A percentile compares a stretch with the other conserved stretches of the same genome.
These are phyloP conservation scores for Tricholoma flavovirens DNA, from an alignment of 768 basidiomycete species.

Conservation along the genomic window DNA sequence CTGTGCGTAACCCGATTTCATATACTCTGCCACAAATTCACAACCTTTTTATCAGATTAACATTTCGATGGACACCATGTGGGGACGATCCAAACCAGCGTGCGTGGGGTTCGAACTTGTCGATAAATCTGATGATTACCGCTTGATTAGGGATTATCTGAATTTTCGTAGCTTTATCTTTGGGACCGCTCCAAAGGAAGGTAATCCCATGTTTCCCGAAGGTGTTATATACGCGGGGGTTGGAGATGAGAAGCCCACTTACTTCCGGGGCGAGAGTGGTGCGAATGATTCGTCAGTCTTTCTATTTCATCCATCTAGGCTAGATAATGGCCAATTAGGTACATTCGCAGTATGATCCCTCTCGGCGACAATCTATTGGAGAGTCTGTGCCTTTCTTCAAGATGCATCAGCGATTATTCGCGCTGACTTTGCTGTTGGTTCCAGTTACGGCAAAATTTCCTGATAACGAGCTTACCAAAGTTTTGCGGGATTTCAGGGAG, in stretches of 20 bases:
- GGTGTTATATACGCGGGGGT: constrained; percentile 29
- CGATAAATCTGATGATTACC: neutral
- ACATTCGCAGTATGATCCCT: constrained; percentile 21
- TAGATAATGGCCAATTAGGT: neutral
- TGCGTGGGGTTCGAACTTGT: constrained; percentile 6
- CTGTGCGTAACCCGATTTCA: neutral
- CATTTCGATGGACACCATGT: constrained; percentile 1
- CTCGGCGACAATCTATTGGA: constrained; percentile 28
- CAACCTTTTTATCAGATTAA: neutral
- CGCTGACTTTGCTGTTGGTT: neutral
- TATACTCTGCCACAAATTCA: neutral
- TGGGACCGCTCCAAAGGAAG: constrained; percentile 21
- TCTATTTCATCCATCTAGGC: neutral
- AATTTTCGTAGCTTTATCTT: constrained; percentile 30
- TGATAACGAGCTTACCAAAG: constrained; percentile 22
- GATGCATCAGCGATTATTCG: too few relatives aligned
- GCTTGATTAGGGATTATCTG: constrained; percentile 20
- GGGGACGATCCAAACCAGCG: constrained; percentile 3
- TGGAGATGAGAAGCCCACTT: constrained; percentile 21
- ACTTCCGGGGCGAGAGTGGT: constrained; percentile 27
- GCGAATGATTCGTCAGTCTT: constrained; percentile 19
- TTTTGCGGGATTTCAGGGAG: constrained; percentile 25
- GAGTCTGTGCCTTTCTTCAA: constrained; percentile 2
- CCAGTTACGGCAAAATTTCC: constrained; percentile 17
- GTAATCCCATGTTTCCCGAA: constrained; percentile 24